These are phyloP conservation scores for Polygonum aviculare DNA, from an alignment of 148 eudicot genomes.

Conservation along the genomic window DNA sequence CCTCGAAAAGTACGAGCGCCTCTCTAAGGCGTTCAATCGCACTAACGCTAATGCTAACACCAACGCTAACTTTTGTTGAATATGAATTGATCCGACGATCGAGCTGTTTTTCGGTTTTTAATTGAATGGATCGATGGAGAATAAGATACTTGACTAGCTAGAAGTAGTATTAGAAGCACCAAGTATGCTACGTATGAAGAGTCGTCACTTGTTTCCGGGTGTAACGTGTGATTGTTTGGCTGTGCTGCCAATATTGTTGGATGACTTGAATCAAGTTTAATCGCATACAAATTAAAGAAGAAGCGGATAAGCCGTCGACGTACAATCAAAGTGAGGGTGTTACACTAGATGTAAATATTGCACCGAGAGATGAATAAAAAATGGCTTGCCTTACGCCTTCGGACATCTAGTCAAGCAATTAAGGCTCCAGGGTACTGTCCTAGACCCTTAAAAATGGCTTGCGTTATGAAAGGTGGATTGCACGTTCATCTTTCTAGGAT, in stretches of 20 bases:
- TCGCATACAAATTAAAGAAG: background rate
- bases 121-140: background rate
- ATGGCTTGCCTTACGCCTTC: too few species aligned
- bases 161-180: background rate
- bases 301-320: background rate
- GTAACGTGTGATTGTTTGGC: background rate
- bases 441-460: too few species aligned
- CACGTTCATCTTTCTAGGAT: too few species aligned
- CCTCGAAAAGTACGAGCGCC: slow-evolving; percentile 31
- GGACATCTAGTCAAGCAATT: too few species aligned
- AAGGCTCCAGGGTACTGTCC: too few species aligned
- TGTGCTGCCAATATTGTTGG: background rate
- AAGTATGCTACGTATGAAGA: background rate
- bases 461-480: too few species aligned
- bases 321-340: too few species aligned
- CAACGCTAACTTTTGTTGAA: background rate
- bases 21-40: slow-evolving; percentile 36
- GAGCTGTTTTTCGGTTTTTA: background rate
- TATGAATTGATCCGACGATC: background rate
- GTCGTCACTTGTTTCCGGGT: background rate
- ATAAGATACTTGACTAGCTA: background rate
- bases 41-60: background rate
- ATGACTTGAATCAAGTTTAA: background rate
- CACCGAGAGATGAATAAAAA: too few species aligned
- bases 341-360: too few species aligned